phyloP scores from a whole-genome alignment of 805 yeast genomes.

The Yarrowia sp. region DNA sequence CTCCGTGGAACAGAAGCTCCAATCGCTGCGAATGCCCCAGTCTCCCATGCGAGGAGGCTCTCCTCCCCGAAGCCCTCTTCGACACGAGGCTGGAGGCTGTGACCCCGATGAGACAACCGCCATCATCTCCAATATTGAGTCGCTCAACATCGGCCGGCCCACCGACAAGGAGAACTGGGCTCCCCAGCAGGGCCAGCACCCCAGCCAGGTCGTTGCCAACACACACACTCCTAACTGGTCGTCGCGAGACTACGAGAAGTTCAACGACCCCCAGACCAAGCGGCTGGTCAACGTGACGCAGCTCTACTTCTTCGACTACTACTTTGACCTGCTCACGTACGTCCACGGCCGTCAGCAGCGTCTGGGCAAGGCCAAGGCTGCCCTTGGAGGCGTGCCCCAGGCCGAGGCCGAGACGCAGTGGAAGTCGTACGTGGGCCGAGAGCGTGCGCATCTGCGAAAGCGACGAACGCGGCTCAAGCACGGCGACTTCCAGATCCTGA shows the following conservation, averaged over 20 bases:
- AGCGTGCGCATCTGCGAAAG: conserved; percentile 78
- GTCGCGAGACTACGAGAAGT: conserved; percentile 38
- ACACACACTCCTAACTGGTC: conserved; percentile 27
- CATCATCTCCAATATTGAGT: conserved; percentile 30
- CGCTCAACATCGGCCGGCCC: conserved; percentile 26
- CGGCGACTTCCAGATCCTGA: conserved; percentile 92
- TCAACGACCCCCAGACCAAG: conserved; percentile 72
- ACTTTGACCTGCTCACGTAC: conserved; percentile 93
- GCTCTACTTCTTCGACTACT: conserved; percentile 89
- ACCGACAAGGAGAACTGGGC: conserved; percentile 22
- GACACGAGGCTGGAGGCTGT: conserved; percentile 4
- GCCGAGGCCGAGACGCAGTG: conserved; percentile 57
- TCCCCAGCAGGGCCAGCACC: conserved; percentile 26
- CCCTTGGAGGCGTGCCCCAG: conserved; percentile 40
- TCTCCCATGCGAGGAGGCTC: conserved; percentile 8
- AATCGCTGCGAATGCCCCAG: conserved; percentile 23
- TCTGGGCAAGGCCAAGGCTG: conserved; percentile 62
- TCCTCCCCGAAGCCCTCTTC: conserved; percentile 24
- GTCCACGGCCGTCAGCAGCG: conserved; percentile 84
- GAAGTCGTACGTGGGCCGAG: conserved; percentile 79
- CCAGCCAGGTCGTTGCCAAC: conserved; percentile 19
- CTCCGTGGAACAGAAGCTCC: conserved; percentile 24
- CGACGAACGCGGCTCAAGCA: conserved; percentile 89
- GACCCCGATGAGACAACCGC: conserved; percentile 31
- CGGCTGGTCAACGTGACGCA: conserved; percentile 89